Evolutionary conservation across 129 eudicot species (phyloP), one percentile per base, ranked within the genome.

Genomic region (Ambrosia artemisiifolia): DNA sequence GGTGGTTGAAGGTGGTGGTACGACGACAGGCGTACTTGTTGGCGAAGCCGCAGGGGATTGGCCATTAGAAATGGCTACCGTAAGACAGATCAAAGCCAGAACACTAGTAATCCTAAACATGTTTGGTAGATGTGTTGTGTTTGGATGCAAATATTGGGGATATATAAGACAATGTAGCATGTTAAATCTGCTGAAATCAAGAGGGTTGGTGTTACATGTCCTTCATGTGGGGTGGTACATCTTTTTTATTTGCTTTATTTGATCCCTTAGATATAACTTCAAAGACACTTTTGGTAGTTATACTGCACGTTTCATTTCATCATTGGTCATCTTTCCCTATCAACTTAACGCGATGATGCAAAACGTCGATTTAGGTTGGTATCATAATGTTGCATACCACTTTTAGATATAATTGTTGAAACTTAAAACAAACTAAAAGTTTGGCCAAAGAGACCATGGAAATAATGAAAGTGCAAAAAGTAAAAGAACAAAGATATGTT

Each of bases 11-110:
- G 87, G 83, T 0, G 86, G 83, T n/a, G 91, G 89, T 14, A 79
- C 67, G 0, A 75, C 34, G 61, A 59, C 76, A 5, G 88, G 86
- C 28, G 81, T 73, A 57, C 18, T 64, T 36, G 85, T 56, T 24
- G 98, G 95, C 30, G 98, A 71, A 44, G 84, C 84, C 32, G 90
- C 88, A 11, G 97, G 97, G 2, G 88, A 74, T 83, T 95, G 99
- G 36, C 89, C 96, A 40, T 88, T 63, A 36, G 91, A 82, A 34
- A 78, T 48, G 43, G 50, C 78, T 34, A 78, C 72, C 13, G 72
- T 61, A 68, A 90, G 84, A 81, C 79, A 73, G 48, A 85, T 73
- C 56, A 79, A 81, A 75, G 77, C 49, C 3, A 88, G 71, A 68
- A 83, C 43, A 35, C 48, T 79, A 57, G 73, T 63, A 51, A 64